Conservation (phyloP, 2,329 filamentous ascomycete genomes). For the Penicillium psychrosexuale region DNA sequence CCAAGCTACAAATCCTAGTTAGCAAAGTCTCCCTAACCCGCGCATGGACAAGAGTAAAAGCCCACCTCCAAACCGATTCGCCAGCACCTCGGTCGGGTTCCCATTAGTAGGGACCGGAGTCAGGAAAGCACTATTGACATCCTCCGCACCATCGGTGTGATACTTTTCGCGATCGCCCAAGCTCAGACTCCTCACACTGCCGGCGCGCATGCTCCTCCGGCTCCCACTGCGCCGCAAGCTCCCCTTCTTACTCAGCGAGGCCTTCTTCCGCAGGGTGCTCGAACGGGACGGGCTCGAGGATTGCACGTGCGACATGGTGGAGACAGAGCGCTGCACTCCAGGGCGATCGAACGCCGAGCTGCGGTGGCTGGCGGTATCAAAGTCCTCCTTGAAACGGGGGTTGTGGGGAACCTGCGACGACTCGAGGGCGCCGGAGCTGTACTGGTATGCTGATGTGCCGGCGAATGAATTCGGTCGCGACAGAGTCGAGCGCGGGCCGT, state of each 20-base stretch:
- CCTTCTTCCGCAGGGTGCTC: constrained; percentile 86
- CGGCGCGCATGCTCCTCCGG: constrained; percentile 75
- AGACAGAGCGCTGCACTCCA: constrained; percentile 39
- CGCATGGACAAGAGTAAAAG: background rate
- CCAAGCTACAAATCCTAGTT: constrained; percentile 64
- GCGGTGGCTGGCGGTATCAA: constrained; percentile 35
- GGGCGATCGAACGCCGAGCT: constrained; percentile 35
- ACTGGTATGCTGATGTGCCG: constrained; percentile 38
- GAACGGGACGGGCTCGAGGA: constrained; percentile 47
- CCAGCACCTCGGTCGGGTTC: constrained; percentile 82
- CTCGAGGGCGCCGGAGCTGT: constrained; percentile 31
- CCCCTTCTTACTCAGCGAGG: constrained; percentile 67
- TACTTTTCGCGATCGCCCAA: constrained; percentile 61
- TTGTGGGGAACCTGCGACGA: constrained; percentile 35
- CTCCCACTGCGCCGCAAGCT: constrained; percentile 79
- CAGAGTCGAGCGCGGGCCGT: constrained; percentile 26
- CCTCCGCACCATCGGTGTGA: constrained; percentile 51
- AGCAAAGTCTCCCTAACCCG: constrained; percentile 1
- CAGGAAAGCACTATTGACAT: constrained; percentile 77
- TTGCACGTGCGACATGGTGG: constrained; percentile 42
- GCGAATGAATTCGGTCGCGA: constrained; percentile 44
- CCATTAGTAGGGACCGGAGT: constrained; percentile 85
- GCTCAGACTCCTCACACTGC: constrained; percentile 77
- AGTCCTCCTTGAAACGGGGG: constrained; percentile 41
- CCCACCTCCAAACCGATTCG: constrained; percentile 82